Base-by-base conservation (phyloP, 257 asterid species). In the Leonotis leonurus region DNA sequence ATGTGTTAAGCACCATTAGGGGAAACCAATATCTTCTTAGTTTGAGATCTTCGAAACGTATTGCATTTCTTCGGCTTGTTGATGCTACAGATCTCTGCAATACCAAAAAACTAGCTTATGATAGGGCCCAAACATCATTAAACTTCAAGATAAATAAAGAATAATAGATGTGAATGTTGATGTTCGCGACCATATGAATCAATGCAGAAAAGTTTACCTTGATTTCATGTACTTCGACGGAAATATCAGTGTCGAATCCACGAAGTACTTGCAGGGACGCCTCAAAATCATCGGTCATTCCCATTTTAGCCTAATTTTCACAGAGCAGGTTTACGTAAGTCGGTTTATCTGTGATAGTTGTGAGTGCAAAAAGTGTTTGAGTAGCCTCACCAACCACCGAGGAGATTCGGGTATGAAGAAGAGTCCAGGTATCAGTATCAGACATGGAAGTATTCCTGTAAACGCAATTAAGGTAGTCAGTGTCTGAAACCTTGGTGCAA, bases 21-120 rank as follows among this genome's bases (percentile, higher is more conserved):
- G 99, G 99, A 27, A 86, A 71, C 99, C 99, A 92, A 72, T 92
- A 92, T 92, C 99, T 83, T 85, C 83, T 83, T 64, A 67, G 78
- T 68, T 85, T 87, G 74, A 93, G 83, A 58, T 93, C 99, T 17
- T 86, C 86, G 48, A 93, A 89, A 52, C 82, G 83, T 60, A 93
- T 73, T 60, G 95, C 54, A 3, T 86, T 70, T 75, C 93, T 82
- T 81, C 97, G 73, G 80, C 62, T 81, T 9, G 94, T 52, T 65
- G 98, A 81, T 59, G 88, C 88, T 39, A 89, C 75, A 56, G 97
- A 84, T 55, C 88, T 80, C 99, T 89, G 75, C 69, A 78, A 56
- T 16, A 49, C 46, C 63, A 41, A 65, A 64, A 62, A 13, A 52
- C n/a, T n/a, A 40, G 55, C 53, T 56, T 43, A 17, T 25, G 46